Base-by-base conservation (phyloP, 768 basidiomycete genomes). In the Russula foetens region DNA sequence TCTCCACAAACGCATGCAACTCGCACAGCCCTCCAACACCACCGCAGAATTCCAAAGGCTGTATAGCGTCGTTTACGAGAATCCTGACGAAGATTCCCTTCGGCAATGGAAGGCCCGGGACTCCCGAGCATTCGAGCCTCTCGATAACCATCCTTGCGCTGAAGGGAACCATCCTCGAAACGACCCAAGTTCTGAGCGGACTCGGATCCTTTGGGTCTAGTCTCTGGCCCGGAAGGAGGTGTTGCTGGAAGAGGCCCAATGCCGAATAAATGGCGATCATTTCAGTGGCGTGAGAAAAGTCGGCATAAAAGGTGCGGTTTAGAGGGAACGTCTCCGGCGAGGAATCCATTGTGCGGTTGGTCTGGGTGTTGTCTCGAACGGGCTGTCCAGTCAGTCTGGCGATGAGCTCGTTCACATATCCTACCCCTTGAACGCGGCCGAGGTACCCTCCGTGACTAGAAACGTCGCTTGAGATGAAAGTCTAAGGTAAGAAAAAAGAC, bases 351-450 rank as follows among this genome's bases (percentile, higher is more conserved):
- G 90, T 92, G 11, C 71, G 72, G 71, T 93, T 93, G 2, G 87
- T 89, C 66, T 88, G 85, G 0, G 90, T 92, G 63, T 78, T 68
- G 71, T 92, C 90, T 43, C 69, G 69, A 31, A 90, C 86, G 1
- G 83, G 80, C 17, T 69, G 71, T 15, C 77, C 77, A 0, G 85
- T 89, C 45, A 96, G 77, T 11, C 94, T 83, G 0, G 90, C 89
- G 23, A 95, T 70, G n/a, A 96, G 80, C 73, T 95, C 92, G 69
- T 92, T 93, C 68, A 90, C 77, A 69, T 89, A 96, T 7, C 92
- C 93, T 4, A 93, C 85, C 35, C 91, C 90, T 69, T 90, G 89
- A 7, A 91, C 83, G 6, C 76, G 84, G 2, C 91, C 90, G 1
- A 92, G 75, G 2, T 70, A 65, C 62, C 84, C 82, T 4, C 90